Conservation (phyloP, 768 basidiomycete species). For the Mycena latifolia region DNA sequence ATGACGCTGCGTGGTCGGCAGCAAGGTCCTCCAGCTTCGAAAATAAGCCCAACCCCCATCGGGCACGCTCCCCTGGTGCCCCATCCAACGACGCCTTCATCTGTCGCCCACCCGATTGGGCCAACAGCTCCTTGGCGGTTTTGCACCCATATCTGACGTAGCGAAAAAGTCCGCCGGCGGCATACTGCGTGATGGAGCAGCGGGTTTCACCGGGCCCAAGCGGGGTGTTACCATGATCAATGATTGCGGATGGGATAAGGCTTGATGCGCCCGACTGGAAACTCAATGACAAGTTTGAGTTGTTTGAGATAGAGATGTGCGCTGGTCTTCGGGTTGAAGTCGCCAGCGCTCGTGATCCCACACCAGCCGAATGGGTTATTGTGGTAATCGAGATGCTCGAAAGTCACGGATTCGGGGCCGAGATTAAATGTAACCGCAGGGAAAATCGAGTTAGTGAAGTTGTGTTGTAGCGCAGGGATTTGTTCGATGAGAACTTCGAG, state of each 20-base stretch:
- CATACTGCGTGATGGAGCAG: conserved; percentile 43
- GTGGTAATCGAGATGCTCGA: conserved; percentile 39
- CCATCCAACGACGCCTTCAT: conserved; percentile 1
- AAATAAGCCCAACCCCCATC: not conserved
- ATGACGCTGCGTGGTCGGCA: not conserved
- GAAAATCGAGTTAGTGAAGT: conserved; percentile 46
- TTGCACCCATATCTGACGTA: conserved; percentile 40
- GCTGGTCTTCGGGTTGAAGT: conserved; percentile 38
- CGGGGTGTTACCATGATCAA: conserved; percentile 39
- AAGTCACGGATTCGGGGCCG: conserved; percentile 28
- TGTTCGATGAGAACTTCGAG: conserved; percentile 24
- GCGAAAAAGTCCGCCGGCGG: conserved; percentile 41
- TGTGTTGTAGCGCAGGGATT: conserved; percentile 28
- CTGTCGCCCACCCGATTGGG: not conserved
- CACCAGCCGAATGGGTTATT: conserved; percentile 45
- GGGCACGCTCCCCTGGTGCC: not conserved
- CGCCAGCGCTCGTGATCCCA: conserved; percentile 41
- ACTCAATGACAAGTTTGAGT: conserved; percentile 39
- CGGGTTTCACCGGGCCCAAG: conserved; percentile 35
- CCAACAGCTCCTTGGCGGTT: conserved; percentile 9
- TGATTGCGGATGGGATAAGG: conserved; percentile 39
- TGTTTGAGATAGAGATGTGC: conserved; percentile 46
- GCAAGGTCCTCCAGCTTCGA: conserved; percentile 9
- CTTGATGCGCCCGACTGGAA: conserved; percentile 37
- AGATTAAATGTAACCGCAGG: conserved; percentile 45